Percentiles rank a stretch among this genome's conserved stretches.
Conservation (phyloP, 345 rosid genomes). For the Raphanus raphanistrum region DNA sequence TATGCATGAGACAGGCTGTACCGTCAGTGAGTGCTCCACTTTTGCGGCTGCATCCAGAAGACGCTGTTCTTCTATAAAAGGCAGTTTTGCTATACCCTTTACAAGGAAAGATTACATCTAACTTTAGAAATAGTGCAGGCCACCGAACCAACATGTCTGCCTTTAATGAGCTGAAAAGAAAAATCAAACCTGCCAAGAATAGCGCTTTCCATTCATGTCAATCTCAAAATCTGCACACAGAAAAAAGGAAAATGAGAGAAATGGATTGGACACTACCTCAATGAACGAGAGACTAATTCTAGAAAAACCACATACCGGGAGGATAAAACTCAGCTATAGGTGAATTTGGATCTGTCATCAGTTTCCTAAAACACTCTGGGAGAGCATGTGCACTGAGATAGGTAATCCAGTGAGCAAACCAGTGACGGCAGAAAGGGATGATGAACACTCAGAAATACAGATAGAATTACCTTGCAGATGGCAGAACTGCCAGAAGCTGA, state of each 20-base stretch:
- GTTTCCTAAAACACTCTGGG: slow-evolving; percentile 66
- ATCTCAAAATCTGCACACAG: slow-evolving; percentile 69
- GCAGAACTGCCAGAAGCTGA: slow-evolving; percentile 93
- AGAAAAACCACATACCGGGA: slow-evolving; percentile 48
- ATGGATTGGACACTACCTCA: slow-evolving; percentile 15
- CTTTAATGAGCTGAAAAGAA: slow-evolving; percentile 18
- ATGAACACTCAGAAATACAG: slow-evolving; percentile 14
- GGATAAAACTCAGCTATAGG: slow-evolving; percentile 92
- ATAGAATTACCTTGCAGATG: slow-evolving; percentile 76
- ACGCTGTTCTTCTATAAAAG: slow-evolving; percentile 85
- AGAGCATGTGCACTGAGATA: slow-evolving; percentile 88
- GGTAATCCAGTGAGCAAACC: slow-evolving; percentile 21
- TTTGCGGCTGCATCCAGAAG: slow-evolving; percentile 72
- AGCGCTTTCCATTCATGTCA: slow-evolving; percentile 96
- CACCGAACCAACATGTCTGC: neutral
- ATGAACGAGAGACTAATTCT: slow-evolving; percentile 4
- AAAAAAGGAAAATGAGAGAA: slow-evolving; percentile 24
- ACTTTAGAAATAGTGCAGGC: neutral
- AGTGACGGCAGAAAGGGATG: neutral
- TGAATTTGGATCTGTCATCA: slow-evolving; percentile 87
- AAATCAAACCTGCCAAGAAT: slow-evolving; percentile 75
- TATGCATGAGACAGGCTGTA: slow-evolving; percentile 36
- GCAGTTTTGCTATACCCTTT: slow-evolving; percentile 84
- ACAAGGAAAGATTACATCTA: slow-evolving; percentile 22
- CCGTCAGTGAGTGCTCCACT: slow-evolving; percentile 72